Conservation (phyloP, 805 yeast species). For the Wickerhamiella kurtzmanii region DNA sequence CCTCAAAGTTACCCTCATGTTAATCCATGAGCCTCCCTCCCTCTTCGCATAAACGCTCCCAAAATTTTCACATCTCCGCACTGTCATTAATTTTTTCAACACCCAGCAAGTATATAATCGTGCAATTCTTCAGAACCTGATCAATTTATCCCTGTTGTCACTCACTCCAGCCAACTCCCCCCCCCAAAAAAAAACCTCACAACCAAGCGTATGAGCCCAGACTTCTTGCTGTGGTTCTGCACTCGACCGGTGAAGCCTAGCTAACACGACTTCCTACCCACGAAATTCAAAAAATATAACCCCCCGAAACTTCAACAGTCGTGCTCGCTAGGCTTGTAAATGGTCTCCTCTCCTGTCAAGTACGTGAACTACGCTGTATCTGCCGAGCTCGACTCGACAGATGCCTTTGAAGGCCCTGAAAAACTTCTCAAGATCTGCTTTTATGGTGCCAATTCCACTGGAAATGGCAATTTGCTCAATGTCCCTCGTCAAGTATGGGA, state of each 20-base stretch:
- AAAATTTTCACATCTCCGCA: neutral
- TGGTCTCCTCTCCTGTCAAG: constrained; percentile 8
- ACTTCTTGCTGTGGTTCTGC: constrained; percentile 14
- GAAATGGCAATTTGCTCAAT: constrained; percentile 34
- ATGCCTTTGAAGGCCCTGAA: constrained; percentile 96
- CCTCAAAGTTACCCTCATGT: too few relatives aligned
- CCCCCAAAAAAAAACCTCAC: neutral
- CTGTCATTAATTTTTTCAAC: neutral
- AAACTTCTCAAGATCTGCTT: constrained; percentile 87
- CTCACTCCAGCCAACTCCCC: neutral
- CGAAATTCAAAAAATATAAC: neutral
- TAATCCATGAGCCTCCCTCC: too few relatives aligned
- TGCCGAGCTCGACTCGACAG: constrained; percentile 67
- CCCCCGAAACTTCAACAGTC: constrained; percentile 3
- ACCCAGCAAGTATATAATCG: neutral
- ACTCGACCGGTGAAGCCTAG: constrained; percentile 17
- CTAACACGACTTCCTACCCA: constrained; percentile 11
- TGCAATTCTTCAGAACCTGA: too few relatives aligned
- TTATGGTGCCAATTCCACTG: constrained; percentile 20
- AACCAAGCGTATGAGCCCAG: constrained; percentile 11
- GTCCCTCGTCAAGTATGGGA: constrained; percentile 62
- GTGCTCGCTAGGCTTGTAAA: constrained; percentile 7
- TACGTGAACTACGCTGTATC: constrained; percentile 71
- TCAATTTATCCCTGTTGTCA: too few relatives aligned
- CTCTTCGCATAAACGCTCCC: too few relatives aligned